Base-by-base conservation (phyloP, 305 asterid genomes). In the Fraxinus ornus region DNA sequence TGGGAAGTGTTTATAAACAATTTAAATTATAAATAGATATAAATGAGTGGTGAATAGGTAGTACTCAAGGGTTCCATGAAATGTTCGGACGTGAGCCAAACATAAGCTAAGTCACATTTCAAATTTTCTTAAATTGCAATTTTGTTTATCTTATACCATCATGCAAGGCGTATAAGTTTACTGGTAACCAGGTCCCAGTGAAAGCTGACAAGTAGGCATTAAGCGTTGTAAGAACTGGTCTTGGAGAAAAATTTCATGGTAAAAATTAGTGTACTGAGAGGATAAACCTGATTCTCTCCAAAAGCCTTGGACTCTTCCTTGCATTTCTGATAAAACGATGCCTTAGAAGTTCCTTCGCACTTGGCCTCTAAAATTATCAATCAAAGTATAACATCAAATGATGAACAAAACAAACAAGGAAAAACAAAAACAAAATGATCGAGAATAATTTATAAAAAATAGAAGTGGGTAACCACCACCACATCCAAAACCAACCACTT, bases 311-410 rank as follows among this genome's bases (percentile, higher is more conserved):
- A 85, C 95, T 94, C 91, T 89, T 95, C 88, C 98, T 88, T 70
- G 97, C 98, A 86, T 87, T 94, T 92, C 90, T 91, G 81, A 95
- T 89, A 84, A 95, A 94, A 24, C 98, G 97, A 83, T 91, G 97
- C 92, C 90, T 95, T 78, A 94, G 89, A 78, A 95, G 94, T 84
- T 95, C 98, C 92, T 89, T 95, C 12, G 98, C 98, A 89, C 97
- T 92, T 87, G 93, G 91, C 88, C 98, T 92, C 98, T 95, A 79
- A 33, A 81, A 86, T 75, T 66, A 79, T 78, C 64, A 81, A 71
- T 66, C 32, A n/a, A 62, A 82, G 78, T 21, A 70, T 78, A 62
- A 66, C 64, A 41, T 28, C 49, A 73, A 79, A 86, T 66, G 71
- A 44, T 21, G 55, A 78, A 71, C 85, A 81, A 80, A 81, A 81